Conservation (phyloP, 345 rosid species). For the Gossypium rotundifolium region DNA sequence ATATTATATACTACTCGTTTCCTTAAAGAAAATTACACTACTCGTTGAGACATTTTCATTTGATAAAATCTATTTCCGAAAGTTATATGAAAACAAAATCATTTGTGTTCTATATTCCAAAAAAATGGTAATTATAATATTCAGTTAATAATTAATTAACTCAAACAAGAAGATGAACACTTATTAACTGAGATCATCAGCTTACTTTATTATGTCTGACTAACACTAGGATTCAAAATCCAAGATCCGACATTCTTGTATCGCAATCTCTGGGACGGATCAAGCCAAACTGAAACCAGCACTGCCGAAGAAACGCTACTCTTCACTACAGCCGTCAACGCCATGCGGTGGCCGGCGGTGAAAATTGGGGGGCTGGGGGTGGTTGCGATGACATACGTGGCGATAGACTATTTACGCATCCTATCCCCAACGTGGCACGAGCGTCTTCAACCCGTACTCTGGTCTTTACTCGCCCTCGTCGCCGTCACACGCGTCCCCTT, state of each 20-base stretch:
- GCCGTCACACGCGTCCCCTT: slow-evolving; percentile 69
- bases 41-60: no score
- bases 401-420: slow-evolving; percentile 76
- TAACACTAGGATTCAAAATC: no score
- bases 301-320: not conserved
- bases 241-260: not conserved
- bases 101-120: no score
- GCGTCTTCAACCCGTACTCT: slow-evolving; percentile 73
- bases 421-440: slow-evolving; percentile 77
- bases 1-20: no score
- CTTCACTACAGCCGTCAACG: slow-evolving; percentile 10
- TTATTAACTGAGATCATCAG: not conserved
- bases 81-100: no score
- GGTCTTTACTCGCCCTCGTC: slow-evolving; percentile 56
- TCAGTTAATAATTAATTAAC: no score
- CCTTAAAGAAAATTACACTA: no score
- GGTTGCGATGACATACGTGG: slow-evolving; percentile 76
- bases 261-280: no score
- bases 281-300: not conserved
- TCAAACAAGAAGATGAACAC: no score
- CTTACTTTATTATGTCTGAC: not conserved
- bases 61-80: no score
- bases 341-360: slow-evolving; percentile 37
- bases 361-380: slow-evolving; percentile 60
- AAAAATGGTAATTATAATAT: no score